Base-by-base conservation (phyloP, 176 grass and related monocot species). In the Bonia amplexicaulis region DNA sequence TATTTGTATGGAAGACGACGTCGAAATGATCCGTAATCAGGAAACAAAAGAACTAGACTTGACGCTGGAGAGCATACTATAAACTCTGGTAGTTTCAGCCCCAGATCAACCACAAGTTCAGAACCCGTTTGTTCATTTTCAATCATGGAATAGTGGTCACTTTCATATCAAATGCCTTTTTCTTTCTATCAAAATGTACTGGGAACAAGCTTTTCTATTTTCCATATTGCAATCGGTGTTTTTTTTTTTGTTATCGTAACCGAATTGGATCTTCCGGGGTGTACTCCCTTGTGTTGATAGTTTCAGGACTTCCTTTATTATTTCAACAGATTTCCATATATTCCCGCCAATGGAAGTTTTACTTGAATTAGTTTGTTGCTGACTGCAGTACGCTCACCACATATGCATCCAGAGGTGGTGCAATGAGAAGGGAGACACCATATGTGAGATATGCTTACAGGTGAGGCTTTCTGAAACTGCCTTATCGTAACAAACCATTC, bases 401-500 rank as follows among this genome's bases (percentile, higher is more conserved):
- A 87, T 79, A 88, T 97, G 95, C 78, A 80, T 97, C 20, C 95
- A 92, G 62, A 82, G 84, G 66, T 97, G 95, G 95, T 97, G 95
- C 74, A 92, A 97, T 57, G 95, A 97, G 83, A 97, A 94, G 68
- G 92, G 95, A 68, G 89, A 92, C 67, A 94, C 88, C 45, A 71
- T 54, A 7, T 97, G 95, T 54, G 95, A 97, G 84, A 97, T 97
- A 82, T 97, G 95, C 90, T 90, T 97, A 44, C 85, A 97, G 92
- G 92, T 97, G 66, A 91, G 41, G 5, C 33, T 81, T 87, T 72
- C 29, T 81, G 16, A 31, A 78, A 82, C 49, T 51, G 54, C 35
- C 40, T 66, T 77, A 35, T n/a, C 31, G 35, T 73, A 62, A 66
- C 40, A 26, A 63, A 17, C 46, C 71, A 42, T 82, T 66, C 29